Percentiles rank a stretch among this genome's conserved stretches.
These are phyloP conservation scores for Teunomyces cretensis DNA, from an alignment of 805 yeast species.

Conservation along the genomic window DNA sequence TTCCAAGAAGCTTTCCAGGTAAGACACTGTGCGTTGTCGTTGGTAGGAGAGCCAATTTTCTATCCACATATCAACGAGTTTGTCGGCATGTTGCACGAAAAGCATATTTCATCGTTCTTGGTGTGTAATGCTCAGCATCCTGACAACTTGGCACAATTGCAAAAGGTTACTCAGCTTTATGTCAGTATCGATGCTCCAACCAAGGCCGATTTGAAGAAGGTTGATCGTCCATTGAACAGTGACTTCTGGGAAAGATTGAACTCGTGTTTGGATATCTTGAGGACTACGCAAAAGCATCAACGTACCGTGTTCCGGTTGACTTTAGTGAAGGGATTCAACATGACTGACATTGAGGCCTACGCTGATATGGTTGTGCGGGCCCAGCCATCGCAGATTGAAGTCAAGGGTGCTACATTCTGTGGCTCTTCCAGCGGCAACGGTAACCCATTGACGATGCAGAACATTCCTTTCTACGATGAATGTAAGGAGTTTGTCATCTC, in stretches of 20 bases:
- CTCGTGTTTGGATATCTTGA: constrained; percentile 74
- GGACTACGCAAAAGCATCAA: constrained; percentile 73
- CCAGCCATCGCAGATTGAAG: constrained; percentile 82
- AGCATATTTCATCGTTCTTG: constrained; percentile 78
- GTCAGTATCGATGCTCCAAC: constrained; percentile 95
- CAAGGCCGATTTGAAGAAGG: constrained; percentile 71
- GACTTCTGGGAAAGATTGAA: constrained; percentile 92
- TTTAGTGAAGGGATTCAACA: constrained; percentile 88
- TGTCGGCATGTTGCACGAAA: constrained; percentile 73
- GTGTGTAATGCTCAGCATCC: constrained; percentile 98
- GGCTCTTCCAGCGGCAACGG: constrained; percentile 84
- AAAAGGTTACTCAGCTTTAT: constrained; percentile 84
- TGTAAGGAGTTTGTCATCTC: constrained; percentile 72
- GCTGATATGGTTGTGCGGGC: constrained; percentile 85
- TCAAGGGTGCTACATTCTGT: constrained; percentile 94
- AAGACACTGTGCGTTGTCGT: constrained; percentile 85
- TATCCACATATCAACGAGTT: constrained; percentile 89
- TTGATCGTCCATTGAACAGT: constrained; percentile 84
- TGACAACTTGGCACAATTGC: constrained; percentile 64
- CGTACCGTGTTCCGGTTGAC: constrained; percentile 90
- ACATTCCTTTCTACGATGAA: constrained; percentile 92
- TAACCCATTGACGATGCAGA: constrained; percentile 90
- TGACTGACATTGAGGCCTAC: constrained; percentile 74
- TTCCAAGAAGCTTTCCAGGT: constrained; percentile 90
- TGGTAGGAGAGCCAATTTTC: constrained; percentile 94